Percentiles rank a stretch among this genome's conserved stretches.
Conservation (phyloP, 352 stramenopile species). For the Blastocystis sp. region DNA sequence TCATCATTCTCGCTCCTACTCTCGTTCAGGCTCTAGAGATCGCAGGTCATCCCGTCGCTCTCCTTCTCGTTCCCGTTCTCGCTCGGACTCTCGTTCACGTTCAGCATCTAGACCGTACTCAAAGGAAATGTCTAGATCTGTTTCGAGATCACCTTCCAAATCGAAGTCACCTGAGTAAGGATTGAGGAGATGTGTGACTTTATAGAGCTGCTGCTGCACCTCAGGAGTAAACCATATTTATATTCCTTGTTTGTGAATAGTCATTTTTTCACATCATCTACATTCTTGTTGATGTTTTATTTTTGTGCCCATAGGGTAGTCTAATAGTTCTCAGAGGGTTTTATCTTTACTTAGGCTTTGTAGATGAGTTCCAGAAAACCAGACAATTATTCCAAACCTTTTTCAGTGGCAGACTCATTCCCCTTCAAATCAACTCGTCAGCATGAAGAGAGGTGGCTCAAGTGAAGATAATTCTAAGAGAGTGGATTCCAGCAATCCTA, state of each 20-base stretch:
- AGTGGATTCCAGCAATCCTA: background rate
- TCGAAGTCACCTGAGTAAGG: conserved; percentile 76
- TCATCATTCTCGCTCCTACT: conserved; percentile 48
- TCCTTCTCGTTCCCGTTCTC: background rate
- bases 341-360: no score
- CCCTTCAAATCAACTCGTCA: background rate
- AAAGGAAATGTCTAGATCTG: background rate
- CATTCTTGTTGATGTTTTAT: no score
- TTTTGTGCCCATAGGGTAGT: no score
- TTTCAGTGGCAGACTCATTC: no score
- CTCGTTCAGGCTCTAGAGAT: conserved; percentile 10
- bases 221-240: background rate
- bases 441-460: conserved; percentile 7
- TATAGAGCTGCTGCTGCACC: background rate
- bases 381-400: background rate
- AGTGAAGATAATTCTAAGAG: background rate
- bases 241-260: background rate
- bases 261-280: background rate
- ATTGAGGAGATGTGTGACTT: background rate
- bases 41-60: conserved; percentile 46
- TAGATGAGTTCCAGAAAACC: background rate
- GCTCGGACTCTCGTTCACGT: conserved; percentile 31
- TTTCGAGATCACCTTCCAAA: background rate
- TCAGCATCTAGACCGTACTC: background rate
- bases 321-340: no score